phyloP scores from a whole-genome alignment of 345 rosid genomes.

The Jatropha curcas region DNA sequence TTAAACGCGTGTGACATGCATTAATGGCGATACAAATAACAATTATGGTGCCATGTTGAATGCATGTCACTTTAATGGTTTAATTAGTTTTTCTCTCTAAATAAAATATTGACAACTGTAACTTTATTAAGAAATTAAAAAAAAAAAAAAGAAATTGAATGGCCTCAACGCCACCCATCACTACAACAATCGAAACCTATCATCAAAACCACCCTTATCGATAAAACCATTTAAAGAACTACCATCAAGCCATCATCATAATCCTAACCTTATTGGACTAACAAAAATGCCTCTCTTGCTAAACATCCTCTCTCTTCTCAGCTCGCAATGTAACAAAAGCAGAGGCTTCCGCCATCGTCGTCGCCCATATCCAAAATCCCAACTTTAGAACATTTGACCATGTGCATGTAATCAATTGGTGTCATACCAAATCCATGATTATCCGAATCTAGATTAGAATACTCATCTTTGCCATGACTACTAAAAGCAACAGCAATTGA shows the following conservation, averaged over 20 bases:
- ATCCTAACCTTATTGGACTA: conserved; percentile 36
- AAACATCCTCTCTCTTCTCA: conserved; percentile 38
- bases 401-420: conserved; percentile 80
- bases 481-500: conserved; percentile 6
- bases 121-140: not conserved
- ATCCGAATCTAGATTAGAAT: conserved; percentile 80
- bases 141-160: no score
- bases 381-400: conserved; percentile 51
- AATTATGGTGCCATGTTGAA: no score
- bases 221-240: conserved; percentile 49
- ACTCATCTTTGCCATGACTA: conserved; percentile 41
- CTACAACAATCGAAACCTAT: conserved; percentile 66
- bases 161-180: conserved; percentile 96
- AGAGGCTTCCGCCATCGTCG: conserved; percentile 26
- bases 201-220: conserved; percentile 59
- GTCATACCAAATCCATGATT: conserved; percentile 68
- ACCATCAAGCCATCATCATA: conserved; percentile 34
- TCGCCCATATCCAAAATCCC: conserved; percentile 48
- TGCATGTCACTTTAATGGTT: no score
- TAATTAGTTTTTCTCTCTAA: no score
- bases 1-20: no score
- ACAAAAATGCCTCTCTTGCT: conserved; percentile 41
- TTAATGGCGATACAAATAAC: no score
- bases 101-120: not conserved
- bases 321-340: conserved; percentile 38